Percentiles rank a stretch among this genome's conserved stretches.
Evolutionary conservation across 805 yeast species (phyloP).

Genomic region (Wickerhamomyces sydowiorum): DNA sequence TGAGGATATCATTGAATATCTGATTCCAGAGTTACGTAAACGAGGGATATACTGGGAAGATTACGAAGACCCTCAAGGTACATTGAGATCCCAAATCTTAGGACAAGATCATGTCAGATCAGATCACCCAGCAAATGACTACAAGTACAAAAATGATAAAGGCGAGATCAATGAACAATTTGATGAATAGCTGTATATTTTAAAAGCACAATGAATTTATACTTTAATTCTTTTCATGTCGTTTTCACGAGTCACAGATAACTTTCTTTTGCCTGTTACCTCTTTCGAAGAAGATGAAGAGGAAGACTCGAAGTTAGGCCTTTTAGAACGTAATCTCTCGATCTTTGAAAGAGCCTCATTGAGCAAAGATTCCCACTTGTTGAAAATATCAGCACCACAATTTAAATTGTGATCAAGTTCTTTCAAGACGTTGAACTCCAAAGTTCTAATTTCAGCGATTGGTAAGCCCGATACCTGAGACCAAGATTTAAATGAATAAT

Average conservation of each 20-base stretch:
- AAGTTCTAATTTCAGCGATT: conserved; percentile 38
- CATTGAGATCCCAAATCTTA: conserved; percentile 8
- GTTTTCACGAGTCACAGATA: too few relatives aligned
- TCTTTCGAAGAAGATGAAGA: background rate
- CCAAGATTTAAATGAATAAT: conserved; percentile 69
- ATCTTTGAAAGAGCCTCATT: background rate
- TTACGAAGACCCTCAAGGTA: conserved; percentile 21
- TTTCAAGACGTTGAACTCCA: conserved; percentile 50
- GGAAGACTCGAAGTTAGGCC: background rate
- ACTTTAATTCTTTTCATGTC: background rate
- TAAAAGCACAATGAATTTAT: too few relatives aligned
- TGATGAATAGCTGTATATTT: background rate
- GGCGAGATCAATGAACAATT: too few relatives aligned
- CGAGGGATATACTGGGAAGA: conserved; percentile 33
- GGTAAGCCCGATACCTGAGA: conserved; percentile 64
- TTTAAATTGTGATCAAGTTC: conserved; percentile 52
- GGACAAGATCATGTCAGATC: conserved; percentile 3
- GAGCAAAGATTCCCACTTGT: background rate
- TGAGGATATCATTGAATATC: conserved; percentile 32
- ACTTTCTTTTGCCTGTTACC: too few relatives aligned
- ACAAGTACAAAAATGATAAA: conserved; percentile 3
- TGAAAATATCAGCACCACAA: conserved; percentile 7
- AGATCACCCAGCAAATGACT: conserved; percentile 5
- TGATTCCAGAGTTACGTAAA: conserved; percentile 32
- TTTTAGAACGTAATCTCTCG: background rate